Conservation (phyloP, 345 rosid genomes). For the Gossypium mustelinum region DNA sequence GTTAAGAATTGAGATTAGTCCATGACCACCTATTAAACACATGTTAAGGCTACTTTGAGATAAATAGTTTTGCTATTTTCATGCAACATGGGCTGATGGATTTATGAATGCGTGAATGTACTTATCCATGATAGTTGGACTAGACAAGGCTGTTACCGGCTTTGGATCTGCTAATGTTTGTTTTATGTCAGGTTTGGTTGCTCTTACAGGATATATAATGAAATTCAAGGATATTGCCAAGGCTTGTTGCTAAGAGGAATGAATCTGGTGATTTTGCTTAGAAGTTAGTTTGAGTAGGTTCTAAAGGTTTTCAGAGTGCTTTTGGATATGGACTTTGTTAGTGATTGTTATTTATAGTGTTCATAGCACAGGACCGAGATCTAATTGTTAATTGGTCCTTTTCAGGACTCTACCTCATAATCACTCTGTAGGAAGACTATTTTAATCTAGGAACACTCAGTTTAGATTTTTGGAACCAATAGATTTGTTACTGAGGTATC, state of each 20-base stretch:
- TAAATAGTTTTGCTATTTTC: neutral
- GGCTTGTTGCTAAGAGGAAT: neutral
- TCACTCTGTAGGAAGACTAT: neutral
- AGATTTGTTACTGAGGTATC: conserved; percentile 1
- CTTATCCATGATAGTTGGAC: neutral
- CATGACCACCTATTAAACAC: neutral
- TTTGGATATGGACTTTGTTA: neutral
- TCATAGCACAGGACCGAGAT: neutral
- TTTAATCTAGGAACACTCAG: neutral
- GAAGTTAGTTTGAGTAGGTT: neutral
- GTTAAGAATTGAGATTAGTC: neutral
- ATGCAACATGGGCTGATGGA: neutral
- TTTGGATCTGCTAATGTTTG: neutral
- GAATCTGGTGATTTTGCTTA: neutral
- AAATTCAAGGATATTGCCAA: neutral
- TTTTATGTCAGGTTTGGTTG: neutral
- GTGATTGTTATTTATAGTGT: conserved; percentile 1
- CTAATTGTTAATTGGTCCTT: conserved; percentile 8
- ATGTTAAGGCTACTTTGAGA: conserved; percentile 3
- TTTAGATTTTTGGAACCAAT: neutral
- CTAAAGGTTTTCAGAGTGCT: neutral
- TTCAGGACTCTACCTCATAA: neutral
- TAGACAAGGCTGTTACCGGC: neutral
- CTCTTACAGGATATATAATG: neutral
- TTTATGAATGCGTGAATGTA: neutral